Evolutionary conservation across 2,329 filamentous ascomycete genomes (phyloP), one percentile per base, ranked within the genome.

Genomic region (Fusarium cyanostomum): DNA sequence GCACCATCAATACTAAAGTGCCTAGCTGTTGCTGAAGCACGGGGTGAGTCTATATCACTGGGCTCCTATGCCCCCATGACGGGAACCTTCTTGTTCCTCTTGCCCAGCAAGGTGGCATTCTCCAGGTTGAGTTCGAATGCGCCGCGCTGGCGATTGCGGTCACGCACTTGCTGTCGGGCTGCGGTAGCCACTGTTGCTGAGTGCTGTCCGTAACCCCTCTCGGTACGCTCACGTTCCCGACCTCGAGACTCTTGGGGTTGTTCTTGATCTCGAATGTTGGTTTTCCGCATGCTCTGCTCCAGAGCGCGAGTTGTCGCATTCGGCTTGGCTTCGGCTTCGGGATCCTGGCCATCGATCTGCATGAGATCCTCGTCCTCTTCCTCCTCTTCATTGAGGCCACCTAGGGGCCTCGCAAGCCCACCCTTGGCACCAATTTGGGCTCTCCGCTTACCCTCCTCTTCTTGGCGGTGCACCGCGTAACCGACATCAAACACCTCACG

Each of bases 401-500:
- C 86, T 7, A 87, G 75, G 73, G 66, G 78, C 62, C 64, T 83
- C 1, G 72, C 88, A 79, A 71, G 89, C 75, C 80, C 90, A 82
- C 70, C 90, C 85, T 82, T 94, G 82, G 79, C 86, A 81, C 85
- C 85, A 69, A 94, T 85, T 72, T 96, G 92, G 77, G 96, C 96
- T 64, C 92, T 87, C 51, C 93, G 89, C 80, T 97, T 98, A 71
- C 88, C 89, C 77, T 98, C 95, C 75, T 99, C 95, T 77, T 98
- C 95, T 77, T 98, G 93, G 42, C 95, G 85, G 75, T 98, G 95
- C 8, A 99, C 95, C 8, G 95, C 94, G 72, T 99, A 99, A n/a
- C 92, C 90, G 44, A 99, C 94, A 72, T 99, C 95, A 68, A 99
- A 99, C 3, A 98, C 94, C 77, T 99, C 95, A 58, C 95, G 92